Evolutionary conservation across 306 rosid genomes (phyloP).

Genomic region (Calophaca sinica): DNA sequence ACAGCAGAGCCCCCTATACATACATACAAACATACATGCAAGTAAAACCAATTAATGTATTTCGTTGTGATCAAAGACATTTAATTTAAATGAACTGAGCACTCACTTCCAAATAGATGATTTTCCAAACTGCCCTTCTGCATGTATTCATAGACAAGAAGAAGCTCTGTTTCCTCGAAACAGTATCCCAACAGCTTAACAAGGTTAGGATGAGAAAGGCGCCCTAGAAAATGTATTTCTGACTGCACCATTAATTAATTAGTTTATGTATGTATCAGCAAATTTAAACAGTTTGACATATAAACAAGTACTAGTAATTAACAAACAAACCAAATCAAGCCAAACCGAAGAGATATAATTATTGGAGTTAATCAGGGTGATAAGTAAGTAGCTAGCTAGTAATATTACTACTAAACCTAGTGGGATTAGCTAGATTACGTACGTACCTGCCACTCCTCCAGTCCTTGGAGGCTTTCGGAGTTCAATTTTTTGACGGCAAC

Average conservation of each 20-base stretch:
- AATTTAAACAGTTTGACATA: background rate
- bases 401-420: no score
- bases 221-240: constrained; percentile 85
- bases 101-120: constrained; percentile 96
- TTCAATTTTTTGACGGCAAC: constrained; percentile 93
- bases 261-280: background rate
- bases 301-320: no score
- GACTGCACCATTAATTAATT: constrained; percentile 58
- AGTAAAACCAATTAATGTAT: background rate
- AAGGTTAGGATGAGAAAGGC: constrained; percentile 90
- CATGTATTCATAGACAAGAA: constrained; percentile 92
- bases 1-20: constrained; percentile 81
- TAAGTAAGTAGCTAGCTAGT: no score
- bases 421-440: background rate
- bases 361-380: no score
- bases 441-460: constrained; percentile 88
- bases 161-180: constrained; percentile 79
- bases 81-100: constrained; percentile 9
- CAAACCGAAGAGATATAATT: no score
- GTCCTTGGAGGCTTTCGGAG: constrained; percentile 88
- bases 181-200: constrained; percentile 91
- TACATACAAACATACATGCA: constrained; percentile 23
- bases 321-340: no score
- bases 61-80: background rate
- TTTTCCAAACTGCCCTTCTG: constrained; percentile 91